Conservation (phyloP, 139 green algal species). For the Chlamydomonas sphaeroides region DNA sequence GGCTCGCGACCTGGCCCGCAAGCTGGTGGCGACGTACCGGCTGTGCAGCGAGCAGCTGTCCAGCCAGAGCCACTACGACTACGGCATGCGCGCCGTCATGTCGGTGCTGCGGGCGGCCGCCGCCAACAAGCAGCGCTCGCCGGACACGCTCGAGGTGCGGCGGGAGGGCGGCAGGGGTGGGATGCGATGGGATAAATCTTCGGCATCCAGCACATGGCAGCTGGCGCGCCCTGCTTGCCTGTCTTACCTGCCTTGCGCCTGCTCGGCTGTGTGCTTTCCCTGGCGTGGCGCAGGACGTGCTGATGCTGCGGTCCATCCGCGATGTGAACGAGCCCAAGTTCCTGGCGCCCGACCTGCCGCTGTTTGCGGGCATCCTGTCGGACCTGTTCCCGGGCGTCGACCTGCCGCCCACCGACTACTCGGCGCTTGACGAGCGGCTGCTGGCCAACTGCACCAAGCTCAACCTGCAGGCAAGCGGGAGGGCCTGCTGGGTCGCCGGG, state of each 20-base stretch:
- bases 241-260: no score
- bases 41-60: slow-evolving; percentile 88
- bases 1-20: slow-evolving; percentile 76
- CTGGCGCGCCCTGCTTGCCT: no score
- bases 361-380: slow-evolving; percentile 85
- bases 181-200: no score
- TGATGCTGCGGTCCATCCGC: slow-evolving; percentile 78
- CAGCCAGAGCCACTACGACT: slow-evolving; percentile 86
- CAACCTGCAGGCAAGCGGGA: slow-evolving; percentile 47
- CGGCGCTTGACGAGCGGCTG: slow-evolving; percentile 49
- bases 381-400: slow-evolving; percentile 81
- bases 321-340: slow-evolving; percentile 91
- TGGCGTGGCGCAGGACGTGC: slow-evolving; percentile 72
- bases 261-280: no score
- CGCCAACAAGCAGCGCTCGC: slow-evolving; percentile 76
- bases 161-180: no score
- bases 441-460: slow-evolving; percentile 47
- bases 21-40: slow-evolving; percentile 87
- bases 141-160: slow-evolving; percentile 45
- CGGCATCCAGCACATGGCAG: no score
- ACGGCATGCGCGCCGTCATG: slow-evolving; percentile 87
- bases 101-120: slow-evolving; percentile 79
- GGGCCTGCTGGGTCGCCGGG: no score
- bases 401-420: slow-evolving; percentile 73
- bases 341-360: slow-evolving; percentile 80